Evolutionary conservation across 257 asterid genomes (phyloP).

Genomic region (Solanum sitiens): DNA sequence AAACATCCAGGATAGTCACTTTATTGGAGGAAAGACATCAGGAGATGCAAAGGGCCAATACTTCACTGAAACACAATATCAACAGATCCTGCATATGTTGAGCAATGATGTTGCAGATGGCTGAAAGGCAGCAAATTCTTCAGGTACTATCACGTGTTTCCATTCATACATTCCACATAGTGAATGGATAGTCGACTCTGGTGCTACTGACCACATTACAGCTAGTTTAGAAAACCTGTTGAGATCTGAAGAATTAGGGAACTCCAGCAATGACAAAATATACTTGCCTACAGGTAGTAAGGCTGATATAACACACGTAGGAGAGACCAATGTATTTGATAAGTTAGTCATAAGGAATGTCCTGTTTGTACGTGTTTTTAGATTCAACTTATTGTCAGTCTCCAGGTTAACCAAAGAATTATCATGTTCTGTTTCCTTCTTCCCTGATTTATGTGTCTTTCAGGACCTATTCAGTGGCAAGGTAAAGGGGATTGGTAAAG

Average conservation of each 20-base stretch:
- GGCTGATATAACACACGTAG: background rate
- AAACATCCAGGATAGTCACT: no score
- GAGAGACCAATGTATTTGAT: no score
- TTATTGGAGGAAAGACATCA: no score
- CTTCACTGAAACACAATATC: background rate
- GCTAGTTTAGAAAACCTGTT: background rate
- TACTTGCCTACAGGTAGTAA: background rate
- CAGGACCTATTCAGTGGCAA: no score
- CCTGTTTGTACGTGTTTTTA: background rate
- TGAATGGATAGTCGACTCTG: background rate
- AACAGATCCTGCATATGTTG: background rate
- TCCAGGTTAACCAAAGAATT: background rate
- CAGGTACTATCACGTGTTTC: background rate
- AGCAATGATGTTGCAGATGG: background rate
- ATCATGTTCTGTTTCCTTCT: no score
- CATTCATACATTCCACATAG: background rate
- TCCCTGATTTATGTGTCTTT: no score
- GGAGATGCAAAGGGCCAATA: background rate
- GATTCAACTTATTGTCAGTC: background rate
- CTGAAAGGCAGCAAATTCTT: background rate
- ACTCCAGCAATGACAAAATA: background rate
- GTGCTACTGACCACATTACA: background rate
- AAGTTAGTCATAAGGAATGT: background rate
- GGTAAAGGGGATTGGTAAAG: no score
- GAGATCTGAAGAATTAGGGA: background rate